Base-by-base conservation (phyloP, 2,329 filamentous ascomycete genomes). In the Sporothrix brunneoviolacea region DNA sequence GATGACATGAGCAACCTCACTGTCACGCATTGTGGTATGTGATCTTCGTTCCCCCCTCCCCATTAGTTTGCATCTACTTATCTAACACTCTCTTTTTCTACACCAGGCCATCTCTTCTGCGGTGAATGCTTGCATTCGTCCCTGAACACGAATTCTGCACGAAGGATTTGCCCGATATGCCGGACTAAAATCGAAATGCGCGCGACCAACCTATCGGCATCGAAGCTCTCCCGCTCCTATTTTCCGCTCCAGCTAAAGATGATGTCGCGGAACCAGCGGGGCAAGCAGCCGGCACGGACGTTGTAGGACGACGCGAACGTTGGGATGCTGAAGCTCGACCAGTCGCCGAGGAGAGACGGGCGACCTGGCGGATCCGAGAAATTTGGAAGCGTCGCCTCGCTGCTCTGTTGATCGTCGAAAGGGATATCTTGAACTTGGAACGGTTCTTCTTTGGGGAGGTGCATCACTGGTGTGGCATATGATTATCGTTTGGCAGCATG, bases 11-110 rank as follows among this genome's bases (percentile, higher is more conserved):
- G 72, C 2, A 68, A 71, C 24, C 59, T 85, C 54, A 83, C 79
- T 1, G 75, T 83, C 40, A 85, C 82, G 3, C 78, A 83, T 63
- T 85, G 82, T 64, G 82, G 82, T 84, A 77, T 56, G 79, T 68
- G 5, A n/a, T n/a, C n/a, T n/a, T n/a, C n/a, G n/a, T n/a, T n/a
- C n/a, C n/a, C n/a, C n/a, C n/a, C n/a, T n/a, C n/a, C n/a, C n/a
- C n/a, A n/a, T n/a, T n/a, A n/a, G n/a, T n/a, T n/a, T n/a, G n/a
- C n/a, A n/a, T n/a, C n/a, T n/a, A n/a, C n/a, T n/a, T n/a, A n/a
- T n/a, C 8, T n/a, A 10, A 48, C 45, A 27, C 15, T 18, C 24
- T 28, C 24, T 28, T 28, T n/a, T n/a, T n/a, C 6, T 10, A 15
- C n/a, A 15, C 6, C 36, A 84, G 82, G 82, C 9, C 82, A 85